Base-by-base conservation (phyloP, 2,329 filamentous ascomycete genomes). In the Neurospora sp. region DNA sequence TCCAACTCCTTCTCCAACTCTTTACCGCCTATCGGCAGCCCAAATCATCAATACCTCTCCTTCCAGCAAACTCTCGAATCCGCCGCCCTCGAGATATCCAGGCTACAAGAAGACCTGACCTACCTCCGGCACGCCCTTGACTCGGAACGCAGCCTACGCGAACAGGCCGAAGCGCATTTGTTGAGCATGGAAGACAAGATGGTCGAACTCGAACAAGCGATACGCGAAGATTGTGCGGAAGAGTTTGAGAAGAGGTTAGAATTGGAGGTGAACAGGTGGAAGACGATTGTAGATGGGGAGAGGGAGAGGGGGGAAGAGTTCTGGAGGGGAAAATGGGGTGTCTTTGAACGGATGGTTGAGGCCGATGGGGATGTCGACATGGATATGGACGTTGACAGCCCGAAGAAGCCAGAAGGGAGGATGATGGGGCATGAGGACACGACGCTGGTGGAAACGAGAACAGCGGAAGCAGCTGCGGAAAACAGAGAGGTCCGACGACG, bases 151-250 rank as follows among this genome's bases (percentile, higher is more conserved):
- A 87, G 91, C 66, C 86, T 87, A 0, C 87, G 93, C 2, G 82
- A 88, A 67, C 87, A 92, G 42, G 89, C 91, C 3, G 93, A 97
- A 77, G 86, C 90, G 1, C 90, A 90, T 73, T 86, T 95, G 73
- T 83, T 89, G 43, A 89, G 88, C 3, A 89, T 92, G 80, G 87
- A 92, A 62, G 89, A 92, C 33, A 80, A 85, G 4, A 82, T 89
- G 76, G 75, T 88, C 4, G 87, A 90, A 68, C 83, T 97, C 13
- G 96, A 99, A 78, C 89, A 92, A 75, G 90, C 91, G 6, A 88
- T 98, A 38, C 90, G 96, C 28, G 95, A 97, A 76, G 95, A 98
- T 74, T 95, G 94, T 75, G 94, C 90, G 74, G 84, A 83, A 2
- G 96, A 97, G 77, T 96, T 97, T 83, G 96, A 99, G 77, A 83